phyloP scores from a whole-genome alignment of 2,329 filamentous ascomycete genomes.

The Pseudogymnoascus sp. region DNA sequence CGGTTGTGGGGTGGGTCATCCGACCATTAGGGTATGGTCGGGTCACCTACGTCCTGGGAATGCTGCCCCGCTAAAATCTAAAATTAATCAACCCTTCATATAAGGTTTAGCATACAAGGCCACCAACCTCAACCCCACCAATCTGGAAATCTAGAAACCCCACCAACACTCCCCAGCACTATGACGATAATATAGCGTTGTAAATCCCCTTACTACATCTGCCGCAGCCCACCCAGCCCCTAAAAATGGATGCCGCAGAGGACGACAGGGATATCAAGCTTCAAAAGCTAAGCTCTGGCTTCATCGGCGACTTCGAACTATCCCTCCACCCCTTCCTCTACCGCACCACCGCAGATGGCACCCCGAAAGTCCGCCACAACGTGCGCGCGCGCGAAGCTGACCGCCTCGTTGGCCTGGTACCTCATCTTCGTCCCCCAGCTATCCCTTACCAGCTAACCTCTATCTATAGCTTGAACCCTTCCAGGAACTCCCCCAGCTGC shows the following conservation, averaged over 20 bases:
- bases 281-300: slow-evolving; percentile 49
- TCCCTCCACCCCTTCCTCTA: slow-evolving; percentile 45
- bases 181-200: not conserved
- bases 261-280: slow-evolving; percentile 54
- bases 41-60: too few relatives aligned
- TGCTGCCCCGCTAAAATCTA: slow-evolving; percentile 4
- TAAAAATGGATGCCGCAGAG: slow-evolving; percentile 50
- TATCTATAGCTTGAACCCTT: slow-evolving; percentile 62
- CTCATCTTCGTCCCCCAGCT: not conserved
- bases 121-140: not conserved
- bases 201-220: not conserved
- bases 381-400: slow-evolving; percentile 43
- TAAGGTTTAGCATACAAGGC: not conserved
- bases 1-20: too few relatives aligned
- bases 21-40: too few relatives aligned
- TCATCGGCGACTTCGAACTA: slow-evolving; percentile 49
- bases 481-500: slow-evolving; percentile 87
- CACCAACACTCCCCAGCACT: not conserved
- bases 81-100: not conserved
- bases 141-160: not conserved
- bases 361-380: slow-evolving; percentile 36
- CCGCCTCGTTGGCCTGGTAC: slow-evolving; percentile 40
- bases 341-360: slow-evolving; percentile 40
- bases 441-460: slow-evolving; percentile 17
- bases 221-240: not conserved